Conservation (phyloP, 2,329 filamentous ascomycete species). For the Lecanosticta acicola region DNA sequence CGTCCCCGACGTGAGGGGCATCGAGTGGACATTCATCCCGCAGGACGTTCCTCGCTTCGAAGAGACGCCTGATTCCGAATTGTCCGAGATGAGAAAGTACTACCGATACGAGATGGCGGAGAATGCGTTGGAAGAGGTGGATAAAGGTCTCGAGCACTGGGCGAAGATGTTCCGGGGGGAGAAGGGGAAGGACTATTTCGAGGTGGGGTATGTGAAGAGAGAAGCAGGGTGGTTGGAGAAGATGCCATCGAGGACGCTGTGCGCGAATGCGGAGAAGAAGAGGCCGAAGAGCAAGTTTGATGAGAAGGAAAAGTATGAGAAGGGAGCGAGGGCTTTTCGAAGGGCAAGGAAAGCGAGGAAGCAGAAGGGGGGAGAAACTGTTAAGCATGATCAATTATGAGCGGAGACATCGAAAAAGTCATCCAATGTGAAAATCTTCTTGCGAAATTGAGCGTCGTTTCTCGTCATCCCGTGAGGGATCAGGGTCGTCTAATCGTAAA, state of each 20-base stretch:
- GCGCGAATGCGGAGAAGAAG: constrained; percentile 59
- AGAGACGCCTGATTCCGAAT: constrained; percentile 20
- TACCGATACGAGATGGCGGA: constrained; percentile 57
- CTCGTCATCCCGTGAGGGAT: background rate
- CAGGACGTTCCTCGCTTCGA: constrained; percentile 45
- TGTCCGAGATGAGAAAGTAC: constrained; percentile 23
- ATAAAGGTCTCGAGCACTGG: constrained; percentile 71
- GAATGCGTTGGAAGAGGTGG: constrained; percentile 59
- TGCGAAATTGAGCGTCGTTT: background rate
- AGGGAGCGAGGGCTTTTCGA: constrained; percentile 6
- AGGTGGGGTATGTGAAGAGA: constrained; percentile 67
- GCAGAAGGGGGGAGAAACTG: constrained; percentile 1
- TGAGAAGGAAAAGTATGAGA: constrained; percentile 13
- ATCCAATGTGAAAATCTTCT: background rate
- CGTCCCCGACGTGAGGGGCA: constrained; percentile 76
- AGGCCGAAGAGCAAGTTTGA: constrained; percentile 45
- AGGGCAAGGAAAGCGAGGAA: constrained; percentile 10
- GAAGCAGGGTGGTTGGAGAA: constrained; percentile 57
- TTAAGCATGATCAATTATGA: constrained; percentile 6
- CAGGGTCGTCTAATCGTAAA: background rate
- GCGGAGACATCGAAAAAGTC: background rate
- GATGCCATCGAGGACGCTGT: constrained; percentile 37
- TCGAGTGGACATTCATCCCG: constrained; percentile 75
- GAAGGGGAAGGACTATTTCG: constrained; percentile 69
- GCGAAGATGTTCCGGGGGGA: constrained; percentile 65